Base-by-base conservation (phyloP, 371 early-diverging fungal species). In the Coemansia sp. region DNA sequence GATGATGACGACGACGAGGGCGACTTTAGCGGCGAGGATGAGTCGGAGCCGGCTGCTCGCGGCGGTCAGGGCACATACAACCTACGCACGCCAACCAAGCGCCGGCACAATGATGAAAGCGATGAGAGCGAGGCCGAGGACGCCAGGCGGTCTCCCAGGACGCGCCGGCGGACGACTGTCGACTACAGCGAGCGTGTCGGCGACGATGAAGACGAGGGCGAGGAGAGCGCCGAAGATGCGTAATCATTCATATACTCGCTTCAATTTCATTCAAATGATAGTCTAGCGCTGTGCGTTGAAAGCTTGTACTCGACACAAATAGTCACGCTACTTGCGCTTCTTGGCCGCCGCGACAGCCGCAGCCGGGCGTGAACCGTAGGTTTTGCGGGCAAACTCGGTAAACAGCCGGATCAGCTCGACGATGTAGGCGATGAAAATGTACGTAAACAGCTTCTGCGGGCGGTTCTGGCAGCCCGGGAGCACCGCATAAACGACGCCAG, bases 401-500 rank as follows among this genome's bases (percentile, higher is more conserved):
- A 67, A 67, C 53, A 72, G 64, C 55, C 64, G 55, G 50, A 75
- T 64, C 12, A 75, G 64, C 60, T 57, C 68, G 8, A 74, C n/a
- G 38, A 62, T 74, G 36, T 75, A 67, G 3, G 62, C 67, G 10
- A 74, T 48, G 46, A 74, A 64, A 11, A 67, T 39, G 38, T 55
- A 69, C 1, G 72, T 69, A 51, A 74, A 74, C 55, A 62, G 18
- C 47, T n/a, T 58, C 42, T 74, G 75, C 29, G 47, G 24, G 47
- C 14, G 18, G 43, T 33, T 58, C 48, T 65, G 75, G 53, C 70
- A 65, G 33, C 37, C 55, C 1, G 70, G 71, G 9, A 70, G 49
- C n/a, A 60, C 38, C 12, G 39, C 40, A 34, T 74, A 74, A 32
- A 58, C 42, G 1, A 37, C 44, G 10, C 75, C 91, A 12, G 88